Percentiles rank a stretch among this genome's conserved stretches.
phyloP scores from a whole-genome alignment of 768 basidiomycete species.

The Auricularia cornea region DNA sequence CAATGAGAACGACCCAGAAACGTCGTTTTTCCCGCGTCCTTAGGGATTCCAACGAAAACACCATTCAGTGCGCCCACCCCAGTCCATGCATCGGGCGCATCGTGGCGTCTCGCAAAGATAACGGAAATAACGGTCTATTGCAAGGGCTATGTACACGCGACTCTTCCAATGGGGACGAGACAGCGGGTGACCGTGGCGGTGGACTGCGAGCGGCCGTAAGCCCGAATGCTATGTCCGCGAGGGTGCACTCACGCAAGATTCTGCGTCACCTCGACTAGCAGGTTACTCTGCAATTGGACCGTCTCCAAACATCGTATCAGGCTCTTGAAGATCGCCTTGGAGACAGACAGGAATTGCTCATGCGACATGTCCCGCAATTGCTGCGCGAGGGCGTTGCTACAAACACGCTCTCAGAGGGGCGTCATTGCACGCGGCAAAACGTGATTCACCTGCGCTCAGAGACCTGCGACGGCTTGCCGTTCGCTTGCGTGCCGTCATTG shows the following conservation, averaged over 20 bases:
- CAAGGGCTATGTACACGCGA: no score
- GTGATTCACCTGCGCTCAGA: conserved; percentile 12
- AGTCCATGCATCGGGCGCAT: no score
- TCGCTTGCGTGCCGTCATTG: conserved; percentile 22
- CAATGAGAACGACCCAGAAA: no score
- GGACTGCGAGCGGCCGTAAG: conserved; percentile 1
- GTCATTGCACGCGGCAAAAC: background rate
- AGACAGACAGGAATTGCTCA: conserved; percentile 51
- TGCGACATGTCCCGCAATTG: conserved; percentile 63
- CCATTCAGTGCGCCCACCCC: no score
- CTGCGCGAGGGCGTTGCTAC: conserved; percentile 40
- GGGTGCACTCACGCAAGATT: conserved; percentile 20
- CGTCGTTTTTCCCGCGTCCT: no score
- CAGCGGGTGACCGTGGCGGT: background rate
- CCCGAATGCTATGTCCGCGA: conserved; percentile 1
- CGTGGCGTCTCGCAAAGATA: no score
- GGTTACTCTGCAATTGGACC: conserved; percentile 48
- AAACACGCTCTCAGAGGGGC: conserved; percentile 1
- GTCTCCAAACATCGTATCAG: conserved; percentile 62
- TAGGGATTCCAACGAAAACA: no score
- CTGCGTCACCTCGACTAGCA: conserved; percentile 54
- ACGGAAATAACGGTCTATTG: no score
- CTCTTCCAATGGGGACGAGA: conserved; percentile 13
- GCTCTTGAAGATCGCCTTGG: conserved; percentile 50
- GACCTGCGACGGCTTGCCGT: conserved; percentile 10